Base-by-base conservation (phyloP, 2,329 filamentous ascomycete species). In the Aplosporella prunicola region DNA sequence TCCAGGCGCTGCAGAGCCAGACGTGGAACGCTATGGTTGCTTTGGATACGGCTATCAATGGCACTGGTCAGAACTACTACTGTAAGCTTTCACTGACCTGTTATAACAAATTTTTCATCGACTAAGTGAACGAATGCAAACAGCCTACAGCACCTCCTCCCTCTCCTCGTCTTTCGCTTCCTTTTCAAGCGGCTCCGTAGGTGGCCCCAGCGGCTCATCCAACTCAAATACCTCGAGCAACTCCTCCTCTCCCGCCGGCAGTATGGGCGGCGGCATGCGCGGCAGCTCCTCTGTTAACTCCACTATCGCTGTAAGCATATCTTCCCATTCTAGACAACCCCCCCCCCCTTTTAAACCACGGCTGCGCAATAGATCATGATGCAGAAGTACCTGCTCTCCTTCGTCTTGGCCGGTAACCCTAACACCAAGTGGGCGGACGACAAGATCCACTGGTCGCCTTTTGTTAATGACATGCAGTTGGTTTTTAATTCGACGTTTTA, bases 31-130 rank as follows among this genome's bases (percentile, higher is more conserved):
- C 52, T 1, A 45, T 51, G 47, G 52, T 59, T 15, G 50, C 48
- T 9, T 43, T 61, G 3, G 54, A 43, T 15, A 14, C 42, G 9
- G 51, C 58, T 14, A 57, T 52, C 6, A 57, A 61, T 38, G 56
- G 58, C 5, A 59, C 56, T 5, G 57, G 60, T 43, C 55, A 60
- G 41, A 50, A 43, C 23, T 60, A 59, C 44, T 59, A 60, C 44
- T 61, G 55, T 37, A 54, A 47, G 8, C 50, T 47, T 31, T 47
- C 45, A 6, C 48, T 52, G 8, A 45, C 47, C 3, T 27, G 15
- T 32, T 27, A 20, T 18, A 33, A 10, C 14, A 9, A 23, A 14
- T 17, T 43, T 2, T 47, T 32, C 8, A 40, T 30, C 10, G 37
- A 33, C n/a, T 40, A 41, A 40, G 34, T 14, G 11, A 29, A 25